Conservation (phyloP, 2,329 filamentous ascomycete species). For the Furcasterigmium sp. region DNA sequence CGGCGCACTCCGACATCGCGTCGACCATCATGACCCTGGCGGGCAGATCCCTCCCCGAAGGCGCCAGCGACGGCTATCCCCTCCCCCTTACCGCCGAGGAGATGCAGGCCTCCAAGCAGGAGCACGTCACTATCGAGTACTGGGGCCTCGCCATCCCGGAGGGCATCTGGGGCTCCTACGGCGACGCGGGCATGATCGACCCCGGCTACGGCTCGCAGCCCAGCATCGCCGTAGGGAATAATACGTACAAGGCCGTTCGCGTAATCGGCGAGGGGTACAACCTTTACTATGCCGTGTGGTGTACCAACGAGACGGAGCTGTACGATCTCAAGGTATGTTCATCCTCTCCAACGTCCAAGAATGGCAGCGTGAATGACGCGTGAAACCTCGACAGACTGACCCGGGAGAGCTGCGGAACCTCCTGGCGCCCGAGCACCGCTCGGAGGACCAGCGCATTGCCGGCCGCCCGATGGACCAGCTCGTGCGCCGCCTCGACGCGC, state of each 20-base stretch:
- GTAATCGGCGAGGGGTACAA: conserved; percentile 50
- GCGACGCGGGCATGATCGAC: no score
- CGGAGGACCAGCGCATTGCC: no score
- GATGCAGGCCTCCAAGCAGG: conserved; percentile 23
- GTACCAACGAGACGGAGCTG: conserved; percentile 60
- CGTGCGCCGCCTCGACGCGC: conserved; percentile 6
- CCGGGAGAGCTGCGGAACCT: conserved; percentile 47
- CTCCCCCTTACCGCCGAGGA: conserved; percentile 29
- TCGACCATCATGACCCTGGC: conserved; percentile 44
- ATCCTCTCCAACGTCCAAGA: neutral
- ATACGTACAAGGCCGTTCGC: conserved; percentile 59
- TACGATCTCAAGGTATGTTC: conserved; percentile 52
- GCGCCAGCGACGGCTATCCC: conserved; percentile 45
- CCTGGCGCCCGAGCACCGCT: neutral
- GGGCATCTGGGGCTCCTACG: conserved; percentile 11
- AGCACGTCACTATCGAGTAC: conserved; percentile 47
- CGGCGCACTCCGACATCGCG: conserved; percentile 48
- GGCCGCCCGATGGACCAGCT: conserved; percentile 2
- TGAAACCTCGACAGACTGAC: conserved; percentile 38
- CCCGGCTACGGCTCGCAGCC: no score
- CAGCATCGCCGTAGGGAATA: conserved; percentile 26
- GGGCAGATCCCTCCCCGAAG: conserved; percentile 26
- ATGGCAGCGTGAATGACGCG: neutral
- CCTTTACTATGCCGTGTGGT: conserved; percentile 65
- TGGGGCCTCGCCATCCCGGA: conserved; percentile 35